These are phyloP conservation scores for Ustilago tritici DNA, from an alignment of 1,284 basidiomycete genomes.

Conservation along the genomic window DNA sequence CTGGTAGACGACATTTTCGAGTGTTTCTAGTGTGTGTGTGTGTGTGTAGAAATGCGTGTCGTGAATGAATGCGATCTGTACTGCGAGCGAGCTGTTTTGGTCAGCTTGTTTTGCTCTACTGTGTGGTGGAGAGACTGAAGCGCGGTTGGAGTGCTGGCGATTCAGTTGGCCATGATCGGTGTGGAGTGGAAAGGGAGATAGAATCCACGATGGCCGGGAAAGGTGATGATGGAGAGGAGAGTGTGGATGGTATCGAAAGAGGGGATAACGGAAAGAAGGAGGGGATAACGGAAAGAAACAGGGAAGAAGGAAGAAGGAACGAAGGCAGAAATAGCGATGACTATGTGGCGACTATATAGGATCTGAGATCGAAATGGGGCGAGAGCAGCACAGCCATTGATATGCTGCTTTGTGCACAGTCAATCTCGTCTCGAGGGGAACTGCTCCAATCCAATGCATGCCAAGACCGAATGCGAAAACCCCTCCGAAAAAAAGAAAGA, in stretches of 20 bases:
- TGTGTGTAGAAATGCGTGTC: neutral
- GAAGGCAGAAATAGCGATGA: neutral
- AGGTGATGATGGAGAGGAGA: slow-evolving; percentile 7
- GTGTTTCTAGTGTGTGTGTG: neutral
- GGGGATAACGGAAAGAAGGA: too few relatives aligned
- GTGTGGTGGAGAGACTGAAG: slow-evolving; percentile 6
- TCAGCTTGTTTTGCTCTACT: slow-evolving; percentile 1
- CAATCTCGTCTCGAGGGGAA: neutral
- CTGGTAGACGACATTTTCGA: slow-evolving; percentile 11
- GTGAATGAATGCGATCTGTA: neutral
- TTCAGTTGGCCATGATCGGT: slow-evolving; percentile 27
- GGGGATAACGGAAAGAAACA: slow-evolving; percentile 1
- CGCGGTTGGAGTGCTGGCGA: neutral
- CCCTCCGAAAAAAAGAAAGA: neutral
- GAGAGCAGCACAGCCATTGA: neutral
- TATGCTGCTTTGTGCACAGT: too few relatives aligned
- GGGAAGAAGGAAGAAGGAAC: neutral
- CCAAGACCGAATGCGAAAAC: slow-evolving; percentile 14
- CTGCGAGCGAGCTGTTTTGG: neutral
- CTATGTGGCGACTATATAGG: slow-evolving; percentile 23
- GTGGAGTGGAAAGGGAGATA: neutral
- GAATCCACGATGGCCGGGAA: neutral
- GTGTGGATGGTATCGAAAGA: neutral
- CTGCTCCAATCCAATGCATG: slow-evolving; percentile 13
- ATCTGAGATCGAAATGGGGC: neutral